These are phyloP conservation scores for Calonectria naviculata DNA, from an alignment of 2,329 filamentous ascomycete genomes.

Conservation along the genomic window DNA sequence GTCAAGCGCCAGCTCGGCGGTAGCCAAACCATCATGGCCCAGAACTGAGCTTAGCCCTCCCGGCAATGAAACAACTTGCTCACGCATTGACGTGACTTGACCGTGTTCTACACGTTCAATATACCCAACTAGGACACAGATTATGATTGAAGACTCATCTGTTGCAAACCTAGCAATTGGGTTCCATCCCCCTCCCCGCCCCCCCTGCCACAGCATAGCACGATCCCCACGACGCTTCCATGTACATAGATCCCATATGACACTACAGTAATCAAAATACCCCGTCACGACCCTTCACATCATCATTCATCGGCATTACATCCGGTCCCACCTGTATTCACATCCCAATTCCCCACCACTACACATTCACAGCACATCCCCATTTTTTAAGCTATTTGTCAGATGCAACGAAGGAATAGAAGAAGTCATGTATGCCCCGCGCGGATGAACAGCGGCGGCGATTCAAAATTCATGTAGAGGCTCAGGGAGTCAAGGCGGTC, in stretches of 20 bases:
- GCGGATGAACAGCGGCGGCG: conserved; percentile 47
- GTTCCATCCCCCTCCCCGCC: conserved; percentile 1
- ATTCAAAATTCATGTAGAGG: conserved; percentile 56
- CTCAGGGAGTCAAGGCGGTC: conserved; percentile 52
- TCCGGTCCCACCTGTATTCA: conserved; percentile 38
- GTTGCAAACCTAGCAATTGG: conserved; percentile 1
- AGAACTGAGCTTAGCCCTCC: conserved; percentile 48
- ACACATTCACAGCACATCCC: conserved; percentile 39
- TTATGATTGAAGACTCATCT: not conserved
- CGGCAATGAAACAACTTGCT: not conserved
- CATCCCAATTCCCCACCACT: conserved; percentile 31
- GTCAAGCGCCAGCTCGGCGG: conserved; percentile 88
- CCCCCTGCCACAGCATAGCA: conserved; percentile 43
- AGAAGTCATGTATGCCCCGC: conserved; percentile 54
- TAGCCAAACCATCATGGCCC: conserved; percentile 61
- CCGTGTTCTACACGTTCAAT: not conserved
- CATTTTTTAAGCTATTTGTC: conserved; percentile 36
- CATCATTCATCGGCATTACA: conserved; percentile 35
- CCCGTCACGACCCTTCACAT: conserved; percentile 48
- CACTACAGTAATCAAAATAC: conserved; percentile 54
- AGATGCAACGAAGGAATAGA: conserved; percentile 51
- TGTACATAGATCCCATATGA: conserved; percentile 52
- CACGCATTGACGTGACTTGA: not conserved
- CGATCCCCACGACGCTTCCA: conserved; percentile 52
- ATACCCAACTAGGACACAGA: conserved; percentile 3